Percentiles rank a stretch among this genome's conserved stretches.
Conservation (phyloP, 495 filamentous ascomycete genomes). For the Lepraria neglecta region DNA sequence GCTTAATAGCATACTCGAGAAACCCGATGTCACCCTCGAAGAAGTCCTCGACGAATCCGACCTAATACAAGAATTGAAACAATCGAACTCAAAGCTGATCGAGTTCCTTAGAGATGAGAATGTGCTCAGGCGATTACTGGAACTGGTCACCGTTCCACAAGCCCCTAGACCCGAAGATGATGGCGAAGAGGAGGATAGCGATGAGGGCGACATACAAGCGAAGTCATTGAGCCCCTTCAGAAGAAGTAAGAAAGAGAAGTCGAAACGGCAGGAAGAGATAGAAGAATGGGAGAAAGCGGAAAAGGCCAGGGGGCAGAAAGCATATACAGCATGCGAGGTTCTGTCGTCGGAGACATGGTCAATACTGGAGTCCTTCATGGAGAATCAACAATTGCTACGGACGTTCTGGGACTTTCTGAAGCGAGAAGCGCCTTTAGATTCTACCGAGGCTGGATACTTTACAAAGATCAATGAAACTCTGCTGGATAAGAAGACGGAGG, state of each 20-base stretch:
- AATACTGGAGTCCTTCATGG: constrained; percentile 85
- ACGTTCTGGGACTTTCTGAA: constrained; percentile 90
- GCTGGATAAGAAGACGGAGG: constrained; percentile 93
- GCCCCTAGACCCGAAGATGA: constrained; percentile 59
- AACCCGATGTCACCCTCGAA: constrained; percentile 87
- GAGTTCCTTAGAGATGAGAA: constrained; percentile 87
- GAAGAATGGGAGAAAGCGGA: constrained; percentile 69
- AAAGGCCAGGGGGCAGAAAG: constrained; percentile 83
- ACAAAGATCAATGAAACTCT: constrained; percentile 97
- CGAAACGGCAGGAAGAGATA: constrained; percentile 39
- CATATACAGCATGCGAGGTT: constrained; percentile 86
- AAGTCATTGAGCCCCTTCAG: constrained; percentile 29
- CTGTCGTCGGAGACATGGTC: constrained; percentile 96
- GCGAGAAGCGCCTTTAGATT: constrained; percentile 71
- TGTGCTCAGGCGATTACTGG: constrained; percentile 78
- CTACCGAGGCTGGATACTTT: constrained; percentile 92
- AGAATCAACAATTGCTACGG: constrained; percentile 66
- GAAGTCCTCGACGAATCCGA: constrained; percentile 94
- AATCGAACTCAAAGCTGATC: constrained; percentile 95
- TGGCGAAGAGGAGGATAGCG: constrained; percentile 51
- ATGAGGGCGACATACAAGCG: constrained; percentile 34
- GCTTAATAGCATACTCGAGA: constrained; percentile 93
- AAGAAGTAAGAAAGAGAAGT: constrained; percentile 36
- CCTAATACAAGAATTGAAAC: constrained; percentile 93
- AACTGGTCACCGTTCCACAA: constrained; percentile 81